Percentiles rank a stretch among this genome's conserved stretches.
phyloP scores from a whole-genome alignment of 129 eudicot genomes.

The Chrysanthemum seticuspe region DNA sequence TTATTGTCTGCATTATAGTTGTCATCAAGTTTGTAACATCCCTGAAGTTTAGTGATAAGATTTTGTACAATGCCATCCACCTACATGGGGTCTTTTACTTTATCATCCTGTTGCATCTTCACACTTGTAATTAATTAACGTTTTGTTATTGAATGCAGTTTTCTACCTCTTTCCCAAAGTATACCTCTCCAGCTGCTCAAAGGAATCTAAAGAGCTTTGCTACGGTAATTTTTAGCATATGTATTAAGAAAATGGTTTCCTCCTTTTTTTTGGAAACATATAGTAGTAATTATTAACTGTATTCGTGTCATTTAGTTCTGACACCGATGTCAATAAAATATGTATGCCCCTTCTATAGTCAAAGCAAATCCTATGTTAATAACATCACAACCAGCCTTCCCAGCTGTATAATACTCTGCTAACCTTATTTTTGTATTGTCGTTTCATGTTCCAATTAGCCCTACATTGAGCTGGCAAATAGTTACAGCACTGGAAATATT shows the following conservation, averaged over 20 bases:
- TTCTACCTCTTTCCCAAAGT: slow-evolving; percentile 74
- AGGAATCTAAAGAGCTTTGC: slow-evolving; percentile 75
- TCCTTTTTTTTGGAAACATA: slow-evolving; percentile 14
- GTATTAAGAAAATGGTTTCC: not conserved
- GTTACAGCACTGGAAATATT: slow-evolving; percentile 71
- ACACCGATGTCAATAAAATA: no score
- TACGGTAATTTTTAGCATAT: slow-evolving; percentile 53
- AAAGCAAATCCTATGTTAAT: not conserved
- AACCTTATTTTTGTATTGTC: not conserved
- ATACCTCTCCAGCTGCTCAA: slow-evolving; percentile 90
- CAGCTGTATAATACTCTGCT: slow-evolving; percentile 12
- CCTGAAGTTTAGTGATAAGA: not conserved
- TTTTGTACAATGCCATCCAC: not conserved
- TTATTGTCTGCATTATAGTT: not conserved
- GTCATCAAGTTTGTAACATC: slow-evolving; percentile 3
- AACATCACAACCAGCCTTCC: slow-evolving; percentile 13
- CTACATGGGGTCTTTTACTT: slow-evolving; percentile 7
- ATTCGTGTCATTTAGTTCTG: no score
- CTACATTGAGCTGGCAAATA: slow-evolving; percentile 70
- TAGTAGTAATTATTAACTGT: slow-evolving; percentile 1
- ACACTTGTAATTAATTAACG: not conserved
- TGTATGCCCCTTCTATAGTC: no score
- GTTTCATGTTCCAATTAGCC: slow-evolving; percentile 48
- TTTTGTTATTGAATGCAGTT: slow-evolving; percentile 52
- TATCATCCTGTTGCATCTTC: slow-evolving; percentile 1